Evolutionary conservation across 2,329 filamentous ascomycete species (phyloP), one percentile per base, ranked within the genome.

Genomic region (Penicillium sp.): DNA sequence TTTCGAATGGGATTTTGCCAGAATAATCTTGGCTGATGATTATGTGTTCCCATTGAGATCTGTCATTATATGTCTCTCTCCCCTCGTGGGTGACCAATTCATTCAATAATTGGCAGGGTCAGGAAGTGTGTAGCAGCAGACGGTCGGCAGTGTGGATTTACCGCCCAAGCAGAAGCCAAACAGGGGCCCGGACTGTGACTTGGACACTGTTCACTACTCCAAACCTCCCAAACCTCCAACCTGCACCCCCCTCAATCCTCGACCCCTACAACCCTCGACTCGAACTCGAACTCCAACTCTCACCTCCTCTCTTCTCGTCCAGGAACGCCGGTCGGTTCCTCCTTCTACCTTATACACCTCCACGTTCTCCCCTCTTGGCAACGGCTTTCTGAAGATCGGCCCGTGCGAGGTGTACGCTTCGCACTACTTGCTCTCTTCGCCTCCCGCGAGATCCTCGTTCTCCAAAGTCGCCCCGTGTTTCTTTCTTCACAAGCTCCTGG

Each of bases 291-390:
- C 54, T 56, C 64, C 54, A 59, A 59, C 59, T 63, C n/a, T n/a
- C 44, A 28, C n/a, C 7, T 54, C 13, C 19, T 62, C 35, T 58
- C 44, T 2, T 63, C 65, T 63, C 61, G 61, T 65, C 59, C n/a
- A n/a, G 60, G 66, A 66, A 60, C 68, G 65, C 66, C 65, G 68
- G 68, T 57, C 66, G 68, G 68, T 65, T 69, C 68, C 64, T 68
- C 56, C 50, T 56, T 24, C 28, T 53, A 53, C 40, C 17, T 8
- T 26, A 26, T 49, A 42, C 56, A 53, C 55, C 33, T 61, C 57
- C 58, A 49, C 51, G 54, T 56, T 55, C 59, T 58, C 57, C 61
- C 62, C 51, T 61, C 59, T 50, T 59, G 51, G 58, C 42, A 22
- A 44, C 53, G 22, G 55, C 40, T 59, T 44, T 42, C 40, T 49